Evolutionary conservation across 495 filamentous ascomycete species (phyloP).

Genomic region (Trichoderma orchidacearum): DNA sequence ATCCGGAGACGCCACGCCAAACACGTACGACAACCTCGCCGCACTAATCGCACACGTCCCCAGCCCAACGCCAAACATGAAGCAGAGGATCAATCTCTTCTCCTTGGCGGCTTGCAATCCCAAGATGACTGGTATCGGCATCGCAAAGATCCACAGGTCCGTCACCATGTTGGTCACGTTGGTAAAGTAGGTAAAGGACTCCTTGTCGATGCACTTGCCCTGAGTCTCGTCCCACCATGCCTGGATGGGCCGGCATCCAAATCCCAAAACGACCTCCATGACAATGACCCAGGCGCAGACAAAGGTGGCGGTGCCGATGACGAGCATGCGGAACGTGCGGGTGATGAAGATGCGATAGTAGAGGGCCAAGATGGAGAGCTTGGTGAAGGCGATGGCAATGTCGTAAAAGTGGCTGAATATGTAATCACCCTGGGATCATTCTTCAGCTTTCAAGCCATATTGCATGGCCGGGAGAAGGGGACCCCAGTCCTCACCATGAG

Average conservation of each 20-base stretch:
- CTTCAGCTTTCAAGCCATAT: no score
- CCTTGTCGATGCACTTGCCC: constrained; percentile 18
- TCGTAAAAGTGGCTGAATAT: constrained; percentile 19
- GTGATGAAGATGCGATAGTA: constrained; percentile 14
- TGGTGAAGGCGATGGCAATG: constrained; percentile 14
- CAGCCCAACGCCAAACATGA: constrained; percentile 26
- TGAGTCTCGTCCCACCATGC: constrained; percentile 16
- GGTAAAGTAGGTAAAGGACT: constrained; percentile 20
- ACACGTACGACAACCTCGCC: constrained; percentile 21
- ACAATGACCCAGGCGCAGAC: constrained; percentile 11
- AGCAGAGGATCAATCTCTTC: constrained; percentile 22
- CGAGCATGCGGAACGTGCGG: constrained; percentile 5
- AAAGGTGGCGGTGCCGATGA: constrained; percentile 7
- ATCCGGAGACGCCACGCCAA: constrained; percentile 24
- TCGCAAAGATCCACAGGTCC: constrained; percentile 24
- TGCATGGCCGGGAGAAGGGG: background rate
- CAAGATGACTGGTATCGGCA: constrained; percentile 22
- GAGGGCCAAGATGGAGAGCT: constrained; percentile 15
- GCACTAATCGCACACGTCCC: constrained; percentile 26
- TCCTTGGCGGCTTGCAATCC: constrained; percentile 13
- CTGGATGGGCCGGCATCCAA: constrained; percentile 20
- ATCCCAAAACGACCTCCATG: constrained; percentile 14
- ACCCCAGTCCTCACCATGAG: constrained; percentile 6
- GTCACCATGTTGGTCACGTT: constrained; percentile 21
- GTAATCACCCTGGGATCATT: constrained; percentile 11